Conservation (phyloP, 2,329 filamentous ascomycete species). For the Lasiodiplodia theobromae region DNA sequence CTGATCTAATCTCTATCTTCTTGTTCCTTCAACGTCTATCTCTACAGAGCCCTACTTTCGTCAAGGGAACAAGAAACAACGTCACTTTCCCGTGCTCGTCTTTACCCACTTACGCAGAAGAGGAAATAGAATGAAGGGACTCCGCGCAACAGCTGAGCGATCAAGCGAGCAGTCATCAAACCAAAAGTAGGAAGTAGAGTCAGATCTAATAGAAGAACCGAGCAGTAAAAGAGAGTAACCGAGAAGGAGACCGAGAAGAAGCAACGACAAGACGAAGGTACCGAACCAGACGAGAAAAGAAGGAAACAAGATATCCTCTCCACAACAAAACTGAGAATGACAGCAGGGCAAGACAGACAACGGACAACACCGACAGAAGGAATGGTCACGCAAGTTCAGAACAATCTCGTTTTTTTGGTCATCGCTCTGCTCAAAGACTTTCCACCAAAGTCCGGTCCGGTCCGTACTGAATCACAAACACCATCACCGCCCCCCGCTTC, state of each 20-base stretch:
- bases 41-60: not conserved
- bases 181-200: not conserved
- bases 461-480: not conserved
- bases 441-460: not conserved
- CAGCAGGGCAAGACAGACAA: not conserved
- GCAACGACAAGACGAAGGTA: not conserved
- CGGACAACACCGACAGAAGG: not conserved
- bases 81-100: not conserved
- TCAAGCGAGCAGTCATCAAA: not conserved
- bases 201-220: not conserved
- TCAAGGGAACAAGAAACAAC: not conserved
- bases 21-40: not conserved
- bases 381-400: not conserved
- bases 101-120: not conserved
- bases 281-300: not conserved
- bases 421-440: not conserved
- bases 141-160: not conserved
- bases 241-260: not conserved
- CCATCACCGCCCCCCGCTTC: not conserved
- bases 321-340: not conserved
- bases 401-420: slow-evolving; percentile 1
- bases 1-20: not conserved
- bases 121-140: not conserved
- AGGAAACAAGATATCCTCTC: not conserved
- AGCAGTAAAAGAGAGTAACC: not conserved